These are phyloP conservation scores for Skeletonema tropicum DNA, from an alignment of 108 stramenopile genomes.

Conservation along the genomic window DNA sequence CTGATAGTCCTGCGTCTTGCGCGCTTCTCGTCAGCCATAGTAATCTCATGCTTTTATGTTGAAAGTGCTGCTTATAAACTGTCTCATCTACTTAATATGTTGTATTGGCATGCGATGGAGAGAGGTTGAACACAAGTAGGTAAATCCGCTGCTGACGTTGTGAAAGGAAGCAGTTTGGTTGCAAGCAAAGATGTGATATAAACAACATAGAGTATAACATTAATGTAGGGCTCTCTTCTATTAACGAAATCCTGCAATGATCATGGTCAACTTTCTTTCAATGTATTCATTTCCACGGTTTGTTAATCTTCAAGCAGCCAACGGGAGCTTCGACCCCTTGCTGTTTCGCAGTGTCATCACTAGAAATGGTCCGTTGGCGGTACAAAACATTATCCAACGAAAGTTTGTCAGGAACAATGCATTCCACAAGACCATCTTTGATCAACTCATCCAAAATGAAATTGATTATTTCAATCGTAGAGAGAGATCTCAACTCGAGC, in stretches of 20 bases:
- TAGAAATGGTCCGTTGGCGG: constrained; percentile 37
- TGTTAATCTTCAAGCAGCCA: constrained; percentile 72
- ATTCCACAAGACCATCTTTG: constrained; percentile 69
- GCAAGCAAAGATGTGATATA: neutral
- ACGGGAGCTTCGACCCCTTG: constrained; percentile 18
- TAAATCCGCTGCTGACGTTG: too few species aligned
- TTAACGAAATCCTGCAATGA: neutral
- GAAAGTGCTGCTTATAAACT: too few species aligned
- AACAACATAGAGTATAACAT: neutral
- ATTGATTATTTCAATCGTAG: constrained; percentile 69
- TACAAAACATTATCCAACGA: constrained; percentile 31
- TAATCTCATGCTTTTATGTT: too few species aligned
- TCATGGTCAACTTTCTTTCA: neutral
- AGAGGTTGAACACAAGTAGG: too few species aligned
- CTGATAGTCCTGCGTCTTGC: too few species aligned
- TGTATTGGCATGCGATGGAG: too few species aligned
- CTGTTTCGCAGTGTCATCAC: constrained; percentile 25
- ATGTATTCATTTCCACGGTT: constrained; percentile 65
- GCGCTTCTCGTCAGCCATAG: too few species aligned
- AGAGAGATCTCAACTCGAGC: constrained; percentile 50
- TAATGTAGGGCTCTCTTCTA: neutral
- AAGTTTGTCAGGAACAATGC: constrained; percentile 21
- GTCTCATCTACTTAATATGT: too few species aligned
- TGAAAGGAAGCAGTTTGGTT: too few species aligned
- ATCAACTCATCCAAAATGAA: constrained; percentile 62